A percentile compares a stretch with the other conserved stretches of the same genome.
phyloP scores from a whole-genome alignment of 1,139 yeast genomes.

The Sugiyamaella sp. region DNA sequence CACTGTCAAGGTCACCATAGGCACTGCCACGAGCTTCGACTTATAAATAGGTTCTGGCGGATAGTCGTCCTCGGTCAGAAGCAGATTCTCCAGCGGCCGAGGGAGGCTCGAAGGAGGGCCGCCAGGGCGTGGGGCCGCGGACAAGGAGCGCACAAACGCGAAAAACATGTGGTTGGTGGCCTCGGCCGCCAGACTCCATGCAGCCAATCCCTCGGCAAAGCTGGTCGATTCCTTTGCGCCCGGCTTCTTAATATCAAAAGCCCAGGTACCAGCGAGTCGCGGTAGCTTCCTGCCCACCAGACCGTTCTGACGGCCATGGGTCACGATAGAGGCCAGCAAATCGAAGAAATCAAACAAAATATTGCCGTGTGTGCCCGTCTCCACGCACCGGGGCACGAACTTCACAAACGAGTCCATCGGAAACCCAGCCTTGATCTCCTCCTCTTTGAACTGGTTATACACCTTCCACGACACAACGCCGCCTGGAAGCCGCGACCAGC shows the following conservation, averaged over 20 bases:
- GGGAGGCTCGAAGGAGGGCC: constrained; percentile 17
- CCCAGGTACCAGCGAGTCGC: constrained; percentile 88
- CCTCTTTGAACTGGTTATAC: constrained; percentile 66
- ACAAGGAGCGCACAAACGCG: constrained; percentile 77
- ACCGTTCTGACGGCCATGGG: constrained; percentile 80
- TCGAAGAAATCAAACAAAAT: constrained; percentile 87
- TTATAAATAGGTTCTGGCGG: constrained; percentile 41
- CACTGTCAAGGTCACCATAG: constrained; percentile 68
- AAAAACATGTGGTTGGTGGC: constrained; percentile 81
- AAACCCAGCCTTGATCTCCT: constrained; percentile 56
- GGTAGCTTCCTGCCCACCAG: constrained; percentile 80
- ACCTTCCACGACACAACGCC: constrained; percentile 88
- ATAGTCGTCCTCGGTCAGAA: constrained; percentile 42
- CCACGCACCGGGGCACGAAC: constrained; percentile 79
- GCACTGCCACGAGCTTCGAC: constrained; percentile 56
- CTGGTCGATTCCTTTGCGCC: constrained; percentile 37
- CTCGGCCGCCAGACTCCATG: constrained; percentile 73
- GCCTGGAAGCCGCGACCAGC: constrained; percentile 81
- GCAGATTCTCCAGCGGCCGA: constrained; percentile 45
- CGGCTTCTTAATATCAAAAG: constrained; percentile 55
- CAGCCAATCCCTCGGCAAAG: constrained; percentile 71
- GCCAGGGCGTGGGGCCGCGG: constrained; percentile 24
- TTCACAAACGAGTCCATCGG: constrained; percentile 72
- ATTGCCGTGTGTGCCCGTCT: constrained; percentile 86
- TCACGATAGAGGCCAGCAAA: constrained; percentile 72